These are phyloP conservation scores for Cryphonectria naterciae DNA, from an alignment of 2,329 filamentous ascomycete genomes.

Conservation along the genomic window DNA sequence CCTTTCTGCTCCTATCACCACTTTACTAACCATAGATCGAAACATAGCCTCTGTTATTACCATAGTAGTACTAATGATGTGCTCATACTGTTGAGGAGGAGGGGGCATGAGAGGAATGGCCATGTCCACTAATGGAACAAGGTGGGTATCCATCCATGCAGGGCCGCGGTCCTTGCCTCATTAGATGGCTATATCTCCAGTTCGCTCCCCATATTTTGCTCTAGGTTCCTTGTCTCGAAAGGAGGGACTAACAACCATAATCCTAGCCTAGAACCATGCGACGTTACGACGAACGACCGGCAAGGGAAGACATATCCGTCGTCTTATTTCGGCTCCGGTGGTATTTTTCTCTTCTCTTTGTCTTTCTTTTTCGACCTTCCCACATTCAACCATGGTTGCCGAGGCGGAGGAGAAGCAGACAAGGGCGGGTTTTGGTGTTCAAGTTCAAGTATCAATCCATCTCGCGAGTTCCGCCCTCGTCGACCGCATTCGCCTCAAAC, in stretches of 20 bases:
- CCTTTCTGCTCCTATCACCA: neutral
- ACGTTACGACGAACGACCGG: neutral
- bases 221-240: neutral
- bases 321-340: neutral
- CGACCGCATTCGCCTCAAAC: constrained; percentile 1
- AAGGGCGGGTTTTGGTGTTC: neutral
- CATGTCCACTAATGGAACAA: neutral
- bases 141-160: neutral
- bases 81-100: neutral
- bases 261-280: neutral
- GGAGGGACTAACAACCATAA: neutral
- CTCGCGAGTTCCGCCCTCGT: neutral
- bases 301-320: neutral
- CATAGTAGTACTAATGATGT: neutral
- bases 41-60: neutral
- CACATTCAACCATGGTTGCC: neutral
- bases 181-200: neutral
- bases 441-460: neutral
- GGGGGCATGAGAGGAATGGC: neutral
- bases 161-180: neutral
- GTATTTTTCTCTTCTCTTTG: neutral
- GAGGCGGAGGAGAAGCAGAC: neutral
- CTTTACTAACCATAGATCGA: neutral
- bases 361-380: neutral
- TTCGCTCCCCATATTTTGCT: neutral